Base-by-base conservation (phyloP, 202 grass and related monocot genomes). In the Alloteropsis angusta region DNA sequence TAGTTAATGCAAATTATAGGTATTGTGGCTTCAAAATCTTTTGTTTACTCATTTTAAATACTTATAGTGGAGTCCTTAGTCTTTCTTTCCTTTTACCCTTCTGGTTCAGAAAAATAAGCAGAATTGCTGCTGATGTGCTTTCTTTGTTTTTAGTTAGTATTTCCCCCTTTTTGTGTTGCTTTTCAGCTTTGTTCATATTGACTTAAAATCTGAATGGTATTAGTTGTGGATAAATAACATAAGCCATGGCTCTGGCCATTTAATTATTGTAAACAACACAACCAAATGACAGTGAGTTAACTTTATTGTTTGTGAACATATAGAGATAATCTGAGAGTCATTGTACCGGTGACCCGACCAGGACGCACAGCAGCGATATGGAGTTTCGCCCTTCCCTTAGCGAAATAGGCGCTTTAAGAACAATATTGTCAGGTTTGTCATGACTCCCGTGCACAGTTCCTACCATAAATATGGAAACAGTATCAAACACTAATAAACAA, bases 341-440 rank as follows among this genome's bases (percentile, higher is more conserved):
- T 72, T 79, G 68, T 85, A 96, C 92, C 71, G 89, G 89, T 22
- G 89, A 85, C 49, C 89, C 92, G 44, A 96, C 84, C 92, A 96
- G 90, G 55, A 80, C 89, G 42, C 87, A 92, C 43, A 96, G 76
- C 48, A 96, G 77, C 61, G 89, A 81, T 64, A 96, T 86, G 58
- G 23, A 80, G 73, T 96, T 96, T 47, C 59, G 67, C 37, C 89
- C 87, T 87, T 87, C 45, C 37, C 68, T 81, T 39, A 89, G 56
- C 11, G 19, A 46, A 79, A 96, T 85, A 60, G 75, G 72, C 14
- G 70, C 42, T 15, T 92, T 81, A 16, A 96, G 76, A 82, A 65
- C 46, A 12, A 86, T 84, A 61, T 38, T 2, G 25, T 4, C 44
- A 49, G 45, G 74, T 60, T 69, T 54, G 6, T 82, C 77, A 63